Evolutionary conservation across 1,284 basidiomycete genomes (phyloP).

Genomic region (Bondarzewia mesenterica): DNA sequence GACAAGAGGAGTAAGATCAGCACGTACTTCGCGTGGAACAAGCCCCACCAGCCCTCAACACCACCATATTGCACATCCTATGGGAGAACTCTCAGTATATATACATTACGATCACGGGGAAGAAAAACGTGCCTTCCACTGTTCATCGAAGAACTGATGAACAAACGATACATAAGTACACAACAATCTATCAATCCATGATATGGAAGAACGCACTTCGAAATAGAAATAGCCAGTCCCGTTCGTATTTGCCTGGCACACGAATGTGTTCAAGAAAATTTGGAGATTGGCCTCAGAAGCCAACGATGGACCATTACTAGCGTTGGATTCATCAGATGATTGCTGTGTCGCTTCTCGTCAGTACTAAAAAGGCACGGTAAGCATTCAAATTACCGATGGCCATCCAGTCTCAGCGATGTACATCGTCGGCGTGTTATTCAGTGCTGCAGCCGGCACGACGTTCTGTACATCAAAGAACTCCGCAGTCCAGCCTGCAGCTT

Average conservation of each 20-base stretch:
- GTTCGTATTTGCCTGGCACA: constrained; percentile 81
- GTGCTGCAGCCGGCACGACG: constrained; percentile 37
- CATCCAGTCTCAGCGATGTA: constrained; percentile 93
- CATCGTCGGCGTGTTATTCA: constrained; percentile 65
- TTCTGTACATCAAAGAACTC: constrained; percentile 53
- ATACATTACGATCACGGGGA: constrained; percentile 6
- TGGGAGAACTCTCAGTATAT: neutral
- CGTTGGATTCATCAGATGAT: constrained; percentile 47
- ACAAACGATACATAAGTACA: neutral
- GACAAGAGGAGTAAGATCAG: neutral
- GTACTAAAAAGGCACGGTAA: neutral
- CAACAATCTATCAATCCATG: neutral
- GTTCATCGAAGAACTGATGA: constrained; percentile 72
- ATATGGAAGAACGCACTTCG: constrained; percentile 36
- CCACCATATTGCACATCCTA: constrained; percentile 64
- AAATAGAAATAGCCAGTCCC: constrained; percentile 84
- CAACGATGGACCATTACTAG: constrained; percentile 54
- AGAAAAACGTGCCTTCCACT: constrained; percentile 61
- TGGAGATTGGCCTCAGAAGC: constrained; percentile 67
- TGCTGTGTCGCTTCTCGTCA: constrained; percentile 26
- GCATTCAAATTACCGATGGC: constrained; percentile 64
- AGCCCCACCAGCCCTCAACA: constrained; percentile 72
- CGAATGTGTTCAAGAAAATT: constrained; percentile 77
- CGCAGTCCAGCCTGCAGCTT: constrained; percentile 64
- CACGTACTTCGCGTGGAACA: constrained; percentile 50